Base-by-base conservation (phyloP, 2,329 filamentous ascomycete genomes). In the Phaeosphaeriaceae sp. region DNA sequence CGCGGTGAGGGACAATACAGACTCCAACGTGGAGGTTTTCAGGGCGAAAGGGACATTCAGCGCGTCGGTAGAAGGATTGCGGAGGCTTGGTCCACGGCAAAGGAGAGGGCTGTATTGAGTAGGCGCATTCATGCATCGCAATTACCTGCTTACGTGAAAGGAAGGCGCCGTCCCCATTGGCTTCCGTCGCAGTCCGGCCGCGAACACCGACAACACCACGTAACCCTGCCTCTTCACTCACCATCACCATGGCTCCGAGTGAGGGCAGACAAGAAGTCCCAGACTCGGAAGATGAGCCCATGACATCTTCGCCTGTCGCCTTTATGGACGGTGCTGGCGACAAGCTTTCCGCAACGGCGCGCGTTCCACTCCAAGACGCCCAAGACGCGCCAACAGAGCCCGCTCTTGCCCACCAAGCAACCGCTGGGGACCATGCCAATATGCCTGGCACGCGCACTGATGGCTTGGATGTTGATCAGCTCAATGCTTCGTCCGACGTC, bases 211-310 rank as follows among this genome's bases (percentile, higher is more conserved):
- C 49, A 48, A 48, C 48, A 53, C 53, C 57, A 48, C 55, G 44
- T 13, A 31, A 48, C 25, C 13, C 41, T 54, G 22, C 54, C 51
- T 17, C 54, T 47, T 36, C 56, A 44, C 52, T 45, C 20, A 27
- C 45, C 54, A 57, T 57, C 65, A 66, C 19, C 52, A 76, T 76
- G 72, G 62, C 65, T 25, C 15, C 69, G 44, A 59, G 27, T 7
- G 53, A 61, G 45, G 62, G 56, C 41, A 41, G 60, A 44, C 66
- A 57, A 31, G 72, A 75, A 58, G 59, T 76, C 17, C 66, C 71
- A 11, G 73, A 76, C 58, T 75, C 72, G 20, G 73, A 76, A 50
- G 72, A 75, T 7, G 73, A 76, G 62, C 66, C 57, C 1, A 57
- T 74, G 58, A 66, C 67, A 52, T 75, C 71, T 48, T 72, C 73